Conservation (phyloP, 345 rosid species). For the Acer negundo region DNA sequence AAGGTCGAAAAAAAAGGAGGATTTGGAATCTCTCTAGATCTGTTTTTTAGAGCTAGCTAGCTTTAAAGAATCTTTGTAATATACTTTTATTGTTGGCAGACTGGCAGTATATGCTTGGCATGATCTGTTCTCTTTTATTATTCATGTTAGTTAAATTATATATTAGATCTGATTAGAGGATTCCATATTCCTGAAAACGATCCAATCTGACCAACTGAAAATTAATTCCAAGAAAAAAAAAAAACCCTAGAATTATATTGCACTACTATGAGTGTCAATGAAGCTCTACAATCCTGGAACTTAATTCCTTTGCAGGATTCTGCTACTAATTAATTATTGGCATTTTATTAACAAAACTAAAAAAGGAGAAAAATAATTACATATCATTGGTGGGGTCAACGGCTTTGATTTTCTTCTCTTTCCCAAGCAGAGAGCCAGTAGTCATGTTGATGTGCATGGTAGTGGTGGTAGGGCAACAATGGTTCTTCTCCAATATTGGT, state of each 20-base stretch:
- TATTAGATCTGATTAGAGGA: not conserved
- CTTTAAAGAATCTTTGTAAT: not conserved
- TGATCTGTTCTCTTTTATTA: not conserved
- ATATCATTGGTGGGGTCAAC: not conserved
- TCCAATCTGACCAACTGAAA: not conserved
- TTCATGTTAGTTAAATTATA: too few relatives aligned
- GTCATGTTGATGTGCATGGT: not conserved
- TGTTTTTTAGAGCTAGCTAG: too few relatives aligned
- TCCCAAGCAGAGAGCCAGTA: constrained; percentile 5
- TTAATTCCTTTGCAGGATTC: not conserved
- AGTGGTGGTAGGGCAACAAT: not conserved
- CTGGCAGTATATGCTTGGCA: too few relatives aligned
- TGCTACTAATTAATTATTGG: not conserved
- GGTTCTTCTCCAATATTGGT: not conserved
- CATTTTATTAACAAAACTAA: not conserved
- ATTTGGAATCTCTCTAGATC: too few relatives aligned
- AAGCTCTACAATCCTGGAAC: not conserved
- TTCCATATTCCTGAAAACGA: not conserved
- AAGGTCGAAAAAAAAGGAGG: not conserved
- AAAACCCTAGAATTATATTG: too few relatives aligned
- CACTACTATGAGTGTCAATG: too few relatives aligned
- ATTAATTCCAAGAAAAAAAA: too few relatives aligned
- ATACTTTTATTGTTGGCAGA: too few relatives aligned
- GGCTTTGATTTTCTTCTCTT: not conserved
- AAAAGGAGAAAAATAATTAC: not conserved